phyloP scores from a whole-genome alignment of 2,329 filamentous ascomycete genomes.

The Fusarium sp. region DNA sequence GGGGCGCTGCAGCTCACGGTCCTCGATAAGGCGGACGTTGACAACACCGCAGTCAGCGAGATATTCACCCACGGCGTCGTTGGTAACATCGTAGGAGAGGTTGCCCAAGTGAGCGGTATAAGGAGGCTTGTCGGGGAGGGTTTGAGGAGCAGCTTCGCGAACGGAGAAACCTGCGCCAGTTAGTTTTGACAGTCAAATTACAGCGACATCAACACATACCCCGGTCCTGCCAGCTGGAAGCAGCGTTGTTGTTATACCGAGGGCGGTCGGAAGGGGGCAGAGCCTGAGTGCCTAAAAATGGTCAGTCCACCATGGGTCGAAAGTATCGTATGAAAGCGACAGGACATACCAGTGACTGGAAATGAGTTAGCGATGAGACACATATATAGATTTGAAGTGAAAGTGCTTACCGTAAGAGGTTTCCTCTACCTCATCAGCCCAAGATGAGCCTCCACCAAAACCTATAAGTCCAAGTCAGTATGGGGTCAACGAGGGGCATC shows the following conservation, averaged over 20 bases:
- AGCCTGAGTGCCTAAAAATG: constrained; percentile 62
- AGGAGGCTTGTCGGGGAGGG: constrained; percentile 87
- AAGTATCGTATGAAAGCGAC: constrained; percentile 6
- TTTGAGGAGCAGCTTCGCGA: constrained; percentile 78
- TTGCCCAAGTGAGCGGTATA: constrained; percentile 97
- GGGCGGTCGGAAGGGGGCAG: constrained; percentile 62
- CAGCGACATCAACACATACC: constrained; percentile 46
- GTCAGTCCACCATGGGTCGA: constrained; percentile 39
- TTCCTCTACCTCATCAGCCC: constrained; percentile 99
- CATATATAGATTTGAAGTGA: constrained; percentile 2
- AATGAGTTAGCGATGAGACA: constrained; percentile 45
- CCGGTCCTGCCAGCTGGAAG: constrained; percentile 56
- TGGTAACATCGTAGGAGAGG: constrained; percentile 92
- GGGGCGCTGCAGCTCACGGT: constrained; percentile 90
- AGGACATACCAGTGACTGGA: constrained; percentile 51
- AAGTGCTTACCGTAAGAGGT: constrained; percentile 71
- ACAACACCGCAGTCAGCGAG: constrained; percentile 86
- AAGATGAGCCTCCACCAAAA: constrained; percentile 81
- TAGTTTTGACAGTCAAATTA: constrained; percentile 20
- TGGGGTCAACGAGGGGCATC: constrained; percentile 31
- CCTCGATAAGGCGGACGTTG: constrained; percentile 95
- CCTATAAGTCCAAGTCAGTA: constrained; percentile 48
- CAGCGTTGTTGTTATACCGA: constrained; percentile 45
- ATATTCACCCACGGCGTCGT: constrained; percentile 84
- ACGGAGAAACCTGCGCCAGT: constrained; percentile 60